A percentile compares a stretch with the other conserved stretches of the same genome.
These are phyloP conservation scores for Xylaria cubensis DNA, from an alignment of 495 filamentous ascomycete species.

Conservation along the genomic window DNA sequence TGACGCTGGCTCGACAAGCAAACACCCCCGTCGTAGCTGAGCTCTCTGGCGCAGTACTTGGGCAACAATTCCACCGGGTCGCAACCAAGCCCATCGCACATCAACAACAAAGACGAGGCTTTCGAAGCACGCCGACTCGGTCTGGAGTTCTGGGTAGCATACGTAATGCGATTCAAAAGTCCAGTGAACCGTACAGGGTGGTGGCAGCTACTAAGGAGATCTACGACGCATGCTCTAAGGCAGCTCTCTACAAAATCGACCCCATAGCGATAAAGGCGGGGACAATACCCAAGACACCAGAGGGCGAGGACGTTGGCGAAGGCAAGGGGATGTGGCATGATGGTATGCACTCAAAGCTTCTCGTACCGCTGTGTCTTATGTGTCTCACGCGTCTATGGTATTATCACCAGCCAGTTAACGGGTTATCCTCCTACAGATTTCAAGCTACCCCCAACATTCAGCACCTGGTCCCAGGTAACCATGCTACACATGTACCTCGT, in stretches of 20 bases:
- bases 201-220: slow-evolving; percentile 79
- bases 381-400: background rate
- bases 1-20: slow-evolving; percentile 38
- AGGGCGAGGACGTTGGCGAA: slow-evolving; percentile 79
- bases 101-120: slow-evolving; percentile 32
- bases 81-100: slow-evolving; percentile 7
- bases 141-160: slow-evolving; percentile 30
- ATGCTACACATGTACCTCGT: slow-evolving; percentile 96
- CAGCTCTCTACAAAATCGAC: slow-evolving; percentile 77
- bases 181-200: slow-evolving; percentile 74
- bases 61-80: slow-evolving; percentile 26
- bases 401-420: slow-evolving; percentile 29
- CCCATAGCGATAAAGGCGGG: slow-evolving; percentile 60
- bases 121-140: slow-evolving; percentile 32
- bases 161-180: slow-evolving; percentile 36
- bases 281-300: slow-evolving; percentile 67
- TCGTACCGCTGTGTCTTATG: slow-evolving; percentile 16
- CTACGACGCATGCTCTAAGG: slow-evolving; percentile 75
- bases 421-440: slow-evolving; percentile 46
- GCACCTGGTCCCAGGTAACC: slow-evolving; percentile 92
- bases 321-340: slow-evolving; percentile 83
- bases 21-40: slow-evolving; percentile 27
- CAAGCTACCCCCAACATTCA: slow-evolving; percentile 81
- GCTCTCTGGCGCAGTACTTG: slow-evolving; percentile 29
- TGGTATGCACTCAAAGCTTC: slow-evolving; percentile 55